Conservation (phyloP, 2,329 filamentous ascomycete genomes). For the Curvularia hawaiiensis region DNA sequence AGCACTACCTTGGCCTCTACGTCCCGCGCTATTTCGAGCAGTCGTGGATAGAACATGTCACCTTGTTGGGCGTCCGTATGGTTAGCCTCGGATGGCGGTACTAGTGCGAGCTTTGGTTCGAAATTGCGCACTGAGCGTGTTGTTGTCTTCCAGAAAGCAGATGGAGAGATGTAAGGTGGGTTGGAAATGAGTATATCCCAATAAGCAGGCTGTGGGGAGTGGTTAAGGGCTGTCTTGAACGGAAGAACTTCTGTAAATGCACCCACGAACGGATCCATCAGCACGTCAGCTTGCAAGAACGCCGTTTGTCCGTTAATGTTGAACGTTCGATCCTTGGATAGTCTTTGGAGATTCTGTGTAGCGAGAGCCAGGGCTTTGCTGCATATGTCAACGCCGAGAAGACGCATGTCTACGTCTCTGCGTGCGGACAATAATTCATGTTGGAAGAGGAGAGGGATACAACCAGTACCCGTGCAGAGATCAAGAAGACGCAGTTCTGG, state of each 20-base stretch:
- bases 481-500: conserved; percentile 70
- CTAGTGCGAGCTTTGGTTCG: conserved; percentile 81
- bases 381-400: conserved; percentile 79
- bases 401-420: conserved; percentile 47
- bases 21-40: conserved; percentile 61
- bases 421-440: conserved; percentile 57
- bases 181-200: conserved; percentile 79
- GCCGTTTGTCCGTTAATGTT: conserved; percentile 39
- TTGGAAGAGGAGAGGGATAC: conserved; percentile 80
- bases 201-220: conserved; percentile 21
- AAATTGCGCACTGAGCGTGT: conserved; percentile 76
- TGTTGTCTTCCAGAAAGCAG: conserved; percentile 66
- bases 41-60: conserved; percentile 70
- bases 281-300: conserved; percentile 56
- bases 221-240: conserved; percentile 26
- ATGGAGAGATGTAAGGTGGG: conserved; percentile 83
- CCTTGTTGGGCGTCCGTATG: conserved; percentile 35
- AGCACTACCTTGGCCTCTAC: conserved; percentile 62
- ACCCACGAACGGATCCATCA: conserved; percentile 56
- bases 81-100: conserved; percentile 47
- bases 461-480: conserved; percentile 89
- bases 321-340: conserved; percentile 17
- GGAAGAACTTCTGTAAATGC: conserved; percentile 15
- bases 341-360: conserved; percentile 62
- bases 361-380: conserved; percentile 68